These are phyloP conservation scores for Globisporangium acanthophoron DNA, from an alignment of 352 stramenopile species.

Conservation along the genomic window DNA sequence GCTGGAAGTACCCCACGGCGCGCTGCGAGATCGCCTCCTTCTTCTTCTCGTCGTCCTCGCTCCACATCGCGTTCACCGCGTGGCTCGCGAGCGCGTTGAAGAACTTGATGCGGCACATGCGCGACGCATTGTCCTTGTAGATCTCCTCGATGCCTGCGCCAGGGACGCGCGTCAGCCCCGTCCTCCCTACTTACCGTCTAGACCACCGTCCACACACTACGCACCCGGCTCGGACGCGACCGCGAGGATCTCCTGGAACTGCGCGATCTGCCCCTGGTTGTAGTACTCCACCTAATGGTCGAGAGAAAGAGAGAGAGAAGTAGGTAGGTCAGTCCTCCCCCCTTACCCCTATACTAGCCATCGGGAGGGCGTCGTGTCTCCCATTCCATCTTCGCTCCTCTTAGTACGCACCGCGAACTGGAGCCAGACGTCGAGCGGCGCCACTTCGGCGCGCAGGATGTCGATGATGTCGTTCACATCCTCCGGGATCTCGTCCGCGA, in stretches of 20 bases:
- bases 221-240: slow-evolving; percentile 72
- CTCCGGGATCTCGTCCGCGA: slow-evolving; percentile 84
- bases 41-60: slow-evolving; percentile 87
- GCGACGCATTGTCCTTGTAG: slow-evolving; percentile 84
- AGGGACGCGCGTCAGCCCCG: no score
- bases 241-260: slow-evolving; percentile 85
- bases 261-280: slow-evolving; percentile 68
- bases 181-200: no score
- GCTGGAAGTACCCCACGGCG: slow-evolving; percentile 83
- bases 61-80: slow-evolving; percentile 86
- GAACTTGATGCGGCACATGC: slow-evolving; percentile 86
- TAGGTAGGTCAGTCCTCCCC: neutral
- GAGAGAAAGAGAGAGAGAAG: slow-evolving; percentile 1
- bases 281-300: slow-evolving; percentile 82
- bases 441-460: slow-evolving; percentile 87
- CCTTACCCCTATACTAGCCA: no score
- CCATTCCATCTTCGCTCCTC: neutral
- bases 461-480: slow-evolving; percentile 91
- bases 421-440: slow-evolving; percentile 88
- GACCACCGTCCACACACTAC: neutral
- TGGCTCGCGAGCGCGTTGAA: slow-evolving; percentile 84
- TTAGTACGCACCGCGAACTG: slow-evolving; percentile 72
- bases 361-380: no score
- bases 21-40: slow-evolving; percentile 72
- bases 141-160: slow-evolving; percentile 71